Percentiles rank a stretch among this genome's conserved stretches.
Evolutionary conservation across 768 basidiomycete species (phyloP).

Genomic region (Tricholoma sp.): DNA sequence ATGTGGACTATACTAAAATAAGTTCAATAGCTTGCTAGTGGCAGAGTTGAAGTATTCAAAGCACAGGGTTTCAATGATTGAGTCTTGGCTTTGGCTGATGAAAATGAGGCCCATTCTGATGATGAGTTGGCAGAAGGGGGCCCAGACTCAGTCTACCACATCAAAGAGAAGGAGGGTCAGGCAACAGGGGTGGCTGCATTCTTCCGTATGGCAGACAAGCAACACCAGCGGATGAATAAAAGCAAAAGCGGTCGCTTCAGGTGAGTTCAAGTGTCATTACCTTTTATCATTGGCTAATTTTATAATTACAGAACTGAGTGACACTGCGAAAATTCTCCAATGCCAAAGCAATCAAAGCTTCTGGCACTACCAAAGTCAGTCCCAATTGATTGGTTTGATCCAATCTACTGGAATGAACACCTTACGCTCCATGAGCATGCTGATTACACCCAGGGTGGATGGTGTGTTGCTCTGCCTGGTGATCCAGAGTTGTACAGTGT

Average conservation of each 20-base stretch:
- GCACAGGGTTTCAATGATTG: conserved; percentile 3
- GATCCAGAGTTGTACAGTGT: conserved; percentile 3
- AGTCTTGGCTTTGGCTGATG: conserved; percentile 1
- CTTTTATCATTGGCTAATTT: background rate
- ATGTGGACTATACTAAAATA: background rate
- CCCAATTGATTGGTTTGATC: conserved; percentile 21
- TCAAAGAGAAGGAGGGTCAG: conserved; percentile 9
- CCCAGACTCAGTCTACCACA: background rate
- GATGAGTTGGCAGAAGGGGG: conserved; percentile 1
- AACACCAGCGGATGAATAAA: background rate
- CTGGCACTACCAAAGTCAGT: conserved; percentile 8
- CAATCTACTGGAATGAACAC: conserved; percentile 15
- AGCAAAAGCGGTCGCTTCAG: background rate
- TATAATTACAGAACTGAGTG: conserved; percentile 2
- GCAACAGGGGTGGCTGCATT: background rate
- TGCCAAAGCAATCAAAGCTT: conserved; percentile 2
- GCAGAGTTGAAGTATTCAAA: conserved; percentile 2
- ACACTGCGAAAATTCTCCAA: conserved; percentile 1
- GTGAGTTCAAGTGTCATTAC: background rate
- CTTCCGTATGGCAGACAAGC: conserved; percentile 5
- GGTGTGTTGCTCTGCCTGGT: conserved; percentile 12
- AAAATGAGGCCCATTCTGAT: conserved; percentile 7
- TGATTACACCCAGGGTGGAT: conserved; percentile 5
- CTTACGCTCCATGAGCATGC: conserved; percentile 11
- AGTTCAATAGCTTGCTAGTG: conserved; percentile 3